Evolutionary conservation across 169 alveolate species (phyloP).

Genomic region (Eimeria acervulina): DNA sequence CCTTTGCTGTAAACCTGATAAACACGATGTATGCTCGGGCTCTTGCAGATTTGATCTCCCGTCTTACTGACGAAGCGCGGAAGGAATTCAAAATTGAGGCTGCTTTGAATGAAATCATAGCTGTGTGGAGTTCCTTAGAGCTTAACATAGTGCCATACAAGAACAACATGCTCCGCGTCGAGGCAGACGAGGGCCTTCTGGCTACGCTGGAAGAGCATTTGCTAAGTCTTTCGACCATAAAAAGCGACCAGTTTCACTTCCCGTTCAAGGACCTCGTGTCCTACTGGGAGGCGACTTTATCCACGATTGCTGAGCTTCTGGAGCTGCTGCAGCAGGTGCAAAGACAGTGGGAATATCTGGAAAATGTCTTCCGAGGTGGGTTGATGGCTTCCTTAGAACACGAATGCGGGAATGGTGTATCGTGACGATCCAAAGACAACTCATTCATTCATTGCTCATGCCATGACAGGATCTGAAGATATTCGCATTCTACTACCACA

Average conservation of each 20-base stretch:
- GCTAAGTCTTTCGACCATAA: slow-evolving; percentile 85
- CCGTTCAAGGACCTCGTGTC: slow-evolving; percentile 86
- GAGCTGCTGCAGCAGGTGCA: slow-evolving; percentile 86
- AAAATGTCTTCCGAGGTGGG: slow-evolving; percentile 87
- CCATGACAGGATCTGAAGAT: slow-evolving; percentile 86
- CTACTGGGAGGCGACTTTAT: slow-evolving; percentile 87
- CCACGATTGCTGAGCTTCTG: slow-evolving; percentile 86
- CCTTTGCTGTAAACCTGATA: not conserved
- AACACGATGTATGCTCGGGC: not conserved
- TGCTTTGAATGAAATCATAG: slow-evolving; percentile 85
- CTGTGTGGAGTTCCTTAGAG: slow-evolving; percentile 77
- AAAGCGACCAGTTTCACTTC: slow-evolving; percentile 85
- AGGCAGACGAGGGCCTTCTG: slow-evolving; percentile 83
- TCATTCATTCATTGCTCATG: slow-evolving; percentile 88
- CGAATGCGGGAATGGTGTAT: slow-evolving; percentile 96
- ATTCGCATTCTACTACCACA: slow-evolving; percentile 87
- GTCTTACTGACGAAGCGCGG: slow-evolving; percentile 87
- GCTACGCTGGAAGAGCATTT: slow-evolving; percentile 87
- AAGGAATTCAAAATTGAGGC: slow-evolving; percentile 88
- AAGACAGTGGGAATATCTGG: slow-evolving; percentile 88
- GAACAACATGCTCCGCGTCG: slow-evolving; percentile 77
- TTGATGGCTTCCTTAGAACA: slow-evolving; percentile 91
- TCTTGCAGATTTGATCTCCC: slow-evolving; percentile 75
- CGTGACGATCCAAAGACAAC: slow-evolving; percentile 95
- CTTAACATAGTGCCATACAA: slow-evolving; percentile 83